Conservation (phyloP, 2,329 filamentous ascomycete species). For the Scleromitrula shiraiana region DNA sequence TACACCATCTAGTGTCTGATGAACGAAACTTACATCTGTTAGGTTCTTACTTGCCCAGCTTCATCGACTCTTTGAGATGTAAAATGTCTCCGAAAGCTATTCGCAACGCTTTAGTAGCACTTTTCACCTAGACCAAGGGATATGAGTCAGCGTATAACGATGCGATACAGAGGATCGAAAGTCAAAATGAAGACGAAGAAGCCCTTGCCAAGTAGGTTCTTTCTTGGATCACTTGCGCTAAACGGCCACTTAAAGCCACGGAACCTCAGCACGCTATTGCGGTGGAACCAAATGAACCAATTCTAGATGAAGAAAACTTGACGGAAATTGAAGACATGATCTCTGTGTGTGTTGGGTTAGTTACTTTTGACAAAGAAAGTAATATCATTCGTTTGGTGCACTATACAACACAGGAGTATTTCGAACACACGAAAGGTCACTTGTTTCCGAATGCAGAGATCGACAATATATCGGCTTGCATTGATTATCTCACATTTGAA, state of each 20-base stretch:
- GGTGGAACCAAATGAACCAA: constrained; percentile 20
- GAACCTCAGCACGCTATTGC: constrained; percentile 39
- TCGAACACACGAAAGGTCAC: constrained; percentile 9
- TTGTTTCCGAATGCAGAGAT: constrained; percentile 13
- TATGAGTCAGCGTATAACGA: constrained; percentile 33
- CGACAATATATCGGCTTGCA: constrained; percentile 18
- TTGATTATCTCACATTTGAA: constrained; percentile 25
- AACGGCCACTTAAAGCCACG: constrained; percentile 24
- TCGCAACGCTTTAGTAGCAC: constrained; percentile 19
- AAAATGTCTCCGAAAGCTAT: constrained; percentile 26
- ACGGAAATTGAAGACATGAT: constrained; percentile 16
- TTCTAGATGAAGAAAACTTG: constrained; percentile 32
- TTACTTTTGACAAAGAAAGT: constrained; percentile 22
- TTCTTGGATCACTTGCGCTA: constrained; percentile 34
- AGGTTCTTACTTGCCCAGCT: constrained; percentile 29
- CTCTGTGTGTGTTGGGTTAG: constrained; percentile 21
- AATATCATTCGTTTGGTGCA: constrained; percentile 22
- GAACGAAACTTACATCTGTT: neutral
- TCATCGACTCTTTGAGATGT: constrained; percentile 25
- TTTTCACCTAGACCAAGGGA: constrained; percentile 21
- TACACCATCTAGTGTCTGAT: neutral
- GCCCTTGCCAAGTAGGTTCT: constrained; percentile 3
- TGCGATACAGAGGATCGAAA: constrained; percentile 31
- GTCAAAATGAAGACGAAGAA: constrained; percentile 5
- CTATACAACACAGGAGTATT: constrained; percentile 26